Conservation (phyloP, 768 basidiomycete species). For the Phanerodontia chrysosporium region DNA sequence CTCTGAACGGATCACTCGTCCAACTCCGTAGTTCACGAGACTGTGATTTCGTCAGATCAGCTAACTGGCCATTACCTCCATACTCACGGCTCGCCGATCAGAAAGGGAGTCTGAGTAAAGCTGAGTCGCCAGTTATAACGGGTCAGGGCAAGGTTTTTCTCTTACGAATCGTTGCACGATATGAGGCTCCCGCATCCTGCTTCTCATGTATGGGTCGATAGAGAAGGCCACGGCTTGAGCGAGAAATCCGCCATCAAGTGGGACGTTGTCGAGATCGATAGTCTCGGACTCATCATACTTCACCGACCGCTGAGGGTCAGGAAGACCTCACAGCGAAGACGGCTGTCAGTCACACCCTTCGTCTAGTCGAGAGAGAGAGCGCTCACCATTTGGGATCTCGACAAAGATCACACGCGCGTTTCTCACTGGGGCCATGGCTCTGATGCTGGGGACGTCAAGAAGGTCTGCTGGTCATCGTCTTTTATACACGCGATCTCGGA, state of each 20-base stretch:
- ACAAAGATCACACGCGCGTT: conserved; percentile 26
- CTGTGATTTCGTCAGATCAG: not conserved
- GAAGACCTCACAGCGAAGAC: conserved; percentile 6
- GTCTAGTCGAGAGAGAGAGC: no score
- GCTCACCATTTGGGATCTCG: conserved; percentile 24
- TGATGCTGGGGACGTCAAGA: no score
- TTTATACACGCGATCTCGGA: not conserved
- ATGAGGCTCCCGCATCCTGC: conserved; percentile 4
- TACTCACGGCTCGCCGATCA: not conserved
- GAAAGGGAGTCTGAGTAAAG: not conserved
- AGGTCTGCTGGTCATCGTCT: no score
- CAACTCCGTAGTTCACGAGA: conserved; percentile 1
- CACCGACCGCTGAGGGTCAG: conserved; percentile 9
- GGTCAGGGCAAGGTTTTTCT: not conserved
- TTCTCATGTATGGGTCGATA: conserved; percentile 16
- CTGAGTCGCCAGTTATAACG: not conserved
- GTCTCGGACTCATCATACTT: conserved; percentile 6
- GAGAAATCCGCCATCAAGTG: conserved; percentile 14
- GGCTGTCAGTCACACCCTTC: not conserved
- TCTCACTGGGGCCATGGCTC: conserved; percentile 19
- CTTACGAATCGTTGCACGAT: not conserved
- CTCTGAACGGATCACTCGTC: conserved; percentile 4
- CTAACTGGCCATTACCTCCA: not conserved
- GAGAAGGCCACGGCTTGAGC: conserved; percentile 11
- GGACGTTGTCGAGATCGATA: conserved; percentile 15